Evolutionary conservation across 805 yeast genomes (phyloP), one percentile per base, ranked within the genome.

Genomic region (Schizosaccharomyces octosporus): DNA sequence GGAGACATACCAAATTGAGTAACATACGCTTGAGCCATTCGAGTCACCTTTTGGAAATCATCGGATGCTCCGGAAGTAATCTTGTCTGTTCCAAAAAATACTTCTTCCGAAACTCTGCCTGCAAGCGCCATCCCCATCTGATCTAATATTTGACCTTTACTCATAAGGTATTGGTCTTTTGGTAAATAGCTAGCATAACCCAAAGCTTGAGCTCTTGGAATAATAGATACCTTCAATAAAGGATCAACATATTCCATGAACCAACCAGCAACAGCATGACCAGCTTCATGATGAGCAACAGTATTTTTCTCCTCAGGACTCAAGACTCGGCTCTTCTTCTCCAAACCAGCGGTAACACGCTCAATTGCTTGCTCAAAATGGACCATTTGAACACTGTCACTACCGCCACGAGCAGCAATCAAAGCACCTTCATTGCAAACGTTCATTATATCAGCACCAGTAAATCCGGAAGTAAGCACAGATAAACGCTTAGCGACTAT

Each of bases 231-330:
- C 75, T 93, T 93, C 63, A 93, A 76, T 62, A 94, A 75, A 6
- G 98, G 98, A 70, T 90, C 96, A 1, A 97, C 95, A 71, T 79
- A 79, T 71, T 85, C 80, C 68, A 93, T 78, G 69, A 76, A 88
- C 99, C 98, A 93, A 13, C 98, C 98, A 72, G 97, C 89, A 64
- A 93, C 81, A 11, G 99, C 98, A 73, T 94, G 98, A 3, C 98
- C 99, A 2, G 99, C 98, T 72, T 93, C 99, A 70, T 94, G 98
- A 68, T 85, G 93, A 0, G 98, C 98, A 62, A 94, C 96, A 32
- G 87, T 81, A 64, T 77, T 81, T 73, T 88, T 87, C 70, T 94
- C 97, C 63, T 84, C 89, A 1, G 87, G 84, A 2, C 87, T 81
- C 64, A 94, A 76, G 15, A 93, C 79, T 68, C 84, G 83, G 17